A percentile compares a stretch with the other conserved stretches of the same genome.
Evolutionary conservation across 2,329 filamentous ascomycete species (phyloP).

Genomic region (Karstenula rhodostoma): DNA sequence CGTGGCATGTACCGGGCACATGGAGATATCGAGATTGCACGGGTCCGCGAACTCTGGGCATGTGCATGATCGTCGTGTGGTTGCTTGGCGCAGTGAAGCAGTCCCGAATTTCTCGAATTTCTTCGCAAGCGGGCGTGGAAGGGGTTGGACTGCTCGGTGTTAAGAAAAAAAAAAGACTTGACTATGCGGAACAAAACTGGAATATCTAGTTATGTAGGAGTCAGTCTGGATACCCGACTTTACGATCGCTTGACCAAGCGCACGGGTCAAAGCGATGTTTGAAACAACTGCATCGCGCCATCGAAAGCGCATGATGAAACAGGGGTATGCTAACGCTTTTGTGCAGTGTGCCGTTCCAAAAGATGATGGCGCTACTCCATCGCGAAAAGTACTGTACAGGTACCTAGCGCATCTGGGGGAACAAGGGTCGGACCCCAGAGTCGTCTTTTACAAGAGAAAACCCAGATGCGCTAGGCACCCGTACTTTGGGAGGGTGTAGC

Average conservation of each 20-base stretch:
- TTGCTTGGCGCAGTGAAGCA: constrained; percentile 1
- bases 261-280: constrained; percentile 2
- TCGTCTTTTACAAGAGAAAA: no score
- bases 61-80: constrained; percentile 4
- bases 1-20: background rate
- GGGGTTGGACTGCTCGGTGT: background rate
- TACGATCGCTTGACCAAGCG: background rate
- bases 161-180: background rate
- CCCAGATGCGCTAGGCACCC: background rate
- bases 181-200: background rate
- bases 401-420: no score
- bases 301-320: constrained; percentile 5
- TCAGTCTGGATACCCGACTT: background rate
- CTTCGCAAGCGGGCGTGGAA: background rate
- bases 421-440: no score
- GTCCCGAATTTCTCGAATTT: background rate
- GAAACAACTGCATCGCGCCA: constrained; percentile 8
- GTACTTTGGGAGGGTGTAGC: no score
- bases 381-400: no score
- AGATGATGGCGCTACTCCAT: no score
- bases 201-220: background rate
- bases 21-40: constrained; percentile 2
- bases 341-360: no score
- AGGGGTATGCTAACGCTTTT: background rate
- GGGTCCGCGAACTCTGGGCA: background rate